Evolutionary conservation across 78 protist genomes (phyloP).

Genomic region (slime mould (Dictyostelium discoideum)): DNA sequence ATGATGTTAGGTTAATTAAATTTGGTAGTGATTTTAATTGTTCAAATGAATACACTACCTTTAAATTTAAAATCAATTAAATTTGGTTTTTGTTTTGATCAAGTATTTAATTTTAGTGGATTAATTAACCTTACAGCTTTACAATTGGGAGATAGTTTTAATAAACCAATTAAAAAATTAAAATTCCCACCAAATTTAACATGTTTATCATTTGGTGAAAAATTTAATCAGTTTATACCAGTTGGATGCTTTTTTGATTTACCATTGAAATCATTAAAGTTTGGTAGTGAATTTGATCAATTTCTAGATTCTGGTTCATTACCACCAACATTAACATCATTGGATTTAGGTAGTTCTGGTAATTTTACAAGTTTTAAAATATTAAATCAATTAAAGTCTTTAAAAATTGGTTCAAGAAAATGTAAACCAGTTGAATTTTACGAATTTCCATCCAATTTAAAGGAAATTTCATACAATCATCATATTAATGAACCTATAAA

Average conservation of each 20-base stretch:
- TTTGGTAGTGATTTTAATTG: too few relatives aligned
- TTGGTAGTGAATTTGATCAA: background rate
- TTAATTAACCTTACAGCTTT: background rate
- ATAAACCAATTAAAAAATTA: background rate
- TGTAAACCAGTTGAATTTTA: background rate
- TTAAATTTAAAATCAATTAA: background rate
- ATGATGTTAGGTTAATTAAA: too few relatives aligned
- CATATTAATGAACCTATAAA: too few relatives aligned
- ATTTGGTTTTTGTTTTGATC: background rate
- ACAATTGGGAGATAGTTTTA: background rate
- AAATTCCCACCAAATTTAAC: background rate
- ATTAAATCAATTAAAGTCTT: background rate
- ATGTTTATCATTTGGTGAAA: background rate
- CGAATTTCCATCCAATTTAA: too few relatives aligned
- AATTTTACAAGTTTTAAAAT: too few relatives aligned
- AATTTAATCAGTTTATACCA: background rate
- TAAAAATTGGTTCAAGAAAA: background rate
- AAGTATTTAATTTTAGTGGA: too few relatives aligned
- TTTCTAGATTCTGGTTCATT: background rate
- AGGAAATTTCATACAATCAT: background rate
- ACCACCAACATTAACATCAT: background rate
- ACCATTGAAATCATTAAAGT: background rate
- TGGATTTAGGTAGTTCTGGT: background rate
- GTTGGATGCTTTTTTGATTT: background rate
- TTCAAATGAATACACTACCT: background rate